A percentile compares a stretch with the other conserved stretches of the same genome.
phyloP scores from a whole-genome alignment of 2,329 filamentous ascomycete genomes.

The Xylaria sp. region DNA sequence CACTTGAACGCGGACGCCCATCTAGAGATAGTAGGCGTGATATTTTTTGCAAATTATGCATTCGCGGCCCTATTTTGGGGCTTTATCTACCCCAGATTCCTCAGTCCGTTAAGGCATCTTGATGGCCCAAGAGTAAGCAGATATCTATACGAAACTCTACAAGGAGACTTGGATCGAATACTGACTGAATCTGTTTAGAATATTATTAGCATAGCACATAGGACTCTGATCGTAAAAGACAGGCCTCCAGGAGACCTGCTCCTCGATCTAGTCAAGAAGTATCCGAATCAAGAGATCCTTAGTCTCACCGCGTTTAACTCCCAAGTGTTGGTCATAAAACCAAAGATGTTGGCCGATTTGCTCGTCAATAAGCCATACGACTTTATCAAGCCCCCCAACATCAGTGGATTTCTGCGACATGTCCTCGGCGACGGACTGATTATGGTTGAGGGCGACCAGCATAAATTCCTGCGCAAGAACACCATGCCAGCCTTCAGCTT shows the following conservation, averaged over 20 bases:
- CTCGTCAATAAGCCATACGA: constrained; percentile 63
- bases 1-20: constrained; percentile 16
- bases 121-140: constrained; percentile 41
- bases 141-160: neutral
- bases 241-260: constrained; percentile 39
- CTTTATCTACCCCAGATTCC: constrained; percentile 41
- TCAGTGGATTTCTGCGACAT: constrained; percentile 61
- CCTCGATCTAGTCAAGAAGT: constrained; percentile 40
- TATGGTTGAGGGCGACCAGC: constrained; percentile 74
- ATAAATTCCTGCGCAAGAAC: constrained; percentile 76
- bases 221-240: constrained; percentile 34
- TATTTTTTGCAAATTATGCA: constrained; percentile 41
- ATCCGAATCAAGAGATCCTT: constrained; percentile 42
- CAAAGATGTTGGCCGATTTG: constrained; percentile 60
- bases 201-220: constrained; percentile 36
- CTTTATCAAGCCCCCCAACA: constrained; percentile 61
- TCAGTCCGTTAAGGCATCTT: constrained; percentile 43
- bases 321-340: constrained; percentile 40
- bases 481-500: constrained; percentile 75
- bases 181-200: constrained; percentile 16
- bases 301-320: constrained; percentile 38
- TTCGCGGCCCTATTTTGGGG: constrained; percentile 37
- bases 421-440: constrained; percentile 71
- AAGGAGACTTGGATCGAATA: neutral
- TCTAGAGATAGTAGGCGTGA: constrained; percentile 23